phyloP scores from a whole-genome alignment of 2,329 filamentous ascomycete species.

The Diaporthe sp. region DNA sequence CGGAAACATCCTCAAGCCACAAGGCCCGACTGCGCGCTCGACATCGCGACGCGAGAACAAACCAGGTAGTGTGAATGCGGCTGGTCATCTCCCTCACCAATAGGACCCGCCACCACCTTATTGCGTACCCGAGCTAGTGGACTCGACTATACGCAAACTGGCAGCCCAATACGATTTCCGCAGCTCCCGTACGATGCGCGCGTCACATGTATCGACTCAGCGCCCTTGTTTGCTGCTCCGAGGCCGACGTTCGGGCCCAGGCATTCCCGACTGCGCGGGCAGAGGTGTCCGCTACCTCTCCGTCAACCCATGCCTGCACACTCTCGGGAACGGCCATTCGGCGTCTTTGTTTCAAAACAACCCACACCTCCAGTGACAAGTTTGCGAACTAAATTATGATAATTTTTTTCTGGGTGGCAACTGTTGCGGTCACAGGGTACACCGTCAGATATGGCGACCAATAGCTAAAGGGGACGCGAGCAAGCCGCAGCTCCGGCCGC shows the following conservation, averaged over 20 bases:
- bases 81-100: background rate
- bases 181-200: background rate
- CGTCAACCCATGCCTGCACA: background rate
- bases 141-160: conserved; percentile 13
- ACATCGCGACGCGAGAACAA: conserved; percentile 19
- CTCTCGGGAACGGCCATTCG: no score
- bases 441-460: background rate
- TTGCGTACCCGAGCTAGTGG: conserved; percentile 9
- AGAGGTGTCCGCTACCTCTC: background rate
- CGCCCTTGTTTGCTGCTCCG: background rate
- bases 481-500: no score
- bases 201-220: conserved; percentile 6
- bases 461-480: background rate
- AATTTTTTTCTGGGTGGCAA: background rate
- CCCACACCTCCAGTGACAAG: background rate
- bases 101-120: background rate
- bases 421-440: background rate
- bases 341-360: background rate
- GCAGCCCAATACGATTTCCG: background rate
- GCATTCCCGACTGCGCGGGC: background rate
- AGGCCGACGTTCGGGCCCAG: conserved; percentile 1
- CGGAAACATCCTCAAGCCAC: background rate
- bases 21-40: background rate
- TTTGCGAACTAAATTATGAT: background rate
- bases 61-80: background rate